Base-by-base conservation (phyloP, 1,284 basidiomycete genomes). In the Dichomitus squalens region DNA sequence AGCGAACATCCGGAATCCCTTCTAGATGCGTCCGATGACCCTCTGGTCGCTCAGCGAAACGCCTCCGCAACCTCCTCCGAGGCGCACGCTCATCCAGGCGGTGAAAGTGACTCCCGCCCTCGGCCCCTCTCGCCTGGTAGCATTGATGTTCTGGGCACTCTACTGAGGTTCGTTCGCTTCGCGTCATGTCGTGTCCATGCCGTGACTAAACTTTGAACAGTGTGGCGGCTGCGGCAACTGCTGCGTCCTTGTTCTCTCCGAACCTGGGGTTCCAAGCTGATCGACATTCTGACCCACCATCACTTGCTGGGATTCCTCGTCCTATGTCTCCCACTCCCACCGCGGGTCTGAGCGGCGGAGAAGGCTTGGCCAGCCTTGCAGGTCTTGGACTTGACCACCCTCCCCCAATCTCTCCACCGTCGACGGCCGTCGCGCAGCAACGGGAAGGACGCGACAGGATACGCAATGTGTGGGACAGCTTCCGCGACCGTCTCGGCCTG, bases 181-280 rank as follows among this genome's bases (percentile, higher is more conserved):
- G 3, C 4, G n/a, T 33, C 5, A n/a, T 29, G 9, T 21, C n/a
- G 29, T 48, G 29, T 53, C 47, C 53, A 4, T 12, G 34, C 35
- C 54, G 41, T 64, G 58, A 47, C 58, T 66, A 43, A 56, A 55
- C 43, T 58, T 52, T 25, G 34, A 27, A 47, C 47, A 91, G 89
- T 63, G 88, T 91, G 41, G 89, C 88, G 7, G 88, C 88, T 21
- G 87, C 88, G n/a, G 89, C 89, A 21, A 90, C 89, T 0, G 89
- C 88, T 2, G 88, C 88, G 7, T 90, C 89, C 7, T 78, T 87
- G 44, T 79, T 87, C 57, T 79, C 82, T 14, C 82, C 83, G 5
- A 79, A 77, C 23, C 74, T 84, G 34, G 69, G 70, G 11, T 68
- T 64, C 44, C 64, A 66, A 35, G 47, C 58, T n/a, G 56, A 58